Evolutionary conservation across 768 basidiomycete genomes (phyloP).

Genomic region (Suillus hirtellus): DNA sequence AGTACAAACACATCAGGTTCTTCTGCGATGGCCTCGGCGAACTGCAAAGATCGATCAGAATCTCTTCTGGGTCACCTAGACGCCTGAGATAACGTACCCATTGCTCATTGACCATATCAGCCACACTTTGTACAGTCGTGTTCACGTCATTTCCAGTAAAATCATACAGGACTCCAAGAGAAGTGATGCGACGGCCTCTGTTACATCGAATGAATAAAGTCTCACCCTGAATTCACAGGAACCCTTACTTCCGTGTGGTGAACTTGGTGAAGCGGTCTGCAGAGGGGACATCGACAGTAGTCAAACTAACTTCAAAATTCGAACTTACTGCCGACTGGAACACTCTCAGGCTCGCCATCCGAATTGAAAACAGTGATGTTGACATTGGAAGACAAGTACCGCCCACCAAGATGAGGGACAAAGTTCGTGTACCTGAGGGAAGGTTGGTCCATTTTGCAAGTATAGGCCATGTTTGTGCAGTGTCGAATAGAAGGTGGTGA

Average conservation of each 20-base stretch:
- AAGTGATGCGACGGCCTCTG: slow-evolving; percentile 71
- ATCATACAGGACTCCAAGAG: slow-evolving; percentile 78
- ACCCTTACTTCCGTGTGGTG: slow-evolving; percentile 63
- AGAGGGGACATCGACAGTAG: slow-evolving; percentile 31
- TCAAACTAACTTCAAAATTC: not conserved
- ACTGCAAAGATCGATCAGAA: slow-evolving; percentile 42
- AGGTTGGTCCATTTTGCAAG: not conserved
- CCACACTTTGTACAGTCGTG: slow-evolving; percentile 74
- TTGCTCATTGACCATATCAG: slow-evolving; percentile 72
- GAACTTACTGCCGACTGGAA: slow-evolving; percentile 46
- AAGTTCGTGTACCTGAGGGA: slow-evolving; percentile 59
- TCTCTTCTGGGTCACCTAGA: not conserved
- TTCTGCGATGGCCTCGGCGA: slow-evolving; percentile 72
- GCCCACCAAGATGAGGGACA: slow-evolving; percentile 61
- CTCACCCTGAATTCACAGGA: not conserved
- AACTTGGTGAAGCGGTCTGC: slow-evolving; percentile 69
- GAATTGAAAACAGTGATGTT: slow-evolving; percentile 71
- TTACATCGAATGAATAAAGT: not conserved
- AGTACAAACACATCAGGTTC: slow-evolving; percentile 84
- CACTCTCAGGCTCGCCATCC: slow-evolving; percentile 35
- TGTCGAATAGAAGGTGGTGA: not conserved
- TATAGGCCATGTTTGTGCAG: not conserved
- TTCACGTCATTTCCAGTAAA: slow-evolving; percentile 71
- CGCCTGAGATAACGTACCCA: slow-evolving; percentile 54
- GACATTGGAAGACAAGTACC: slow-evolving; percentile 82